Evolutionary conservation across 352 stramenopile species (phyloP), one percentile per base, ranked within the genome.

Genomic region (Paralagenidium karlingii): DNA sequence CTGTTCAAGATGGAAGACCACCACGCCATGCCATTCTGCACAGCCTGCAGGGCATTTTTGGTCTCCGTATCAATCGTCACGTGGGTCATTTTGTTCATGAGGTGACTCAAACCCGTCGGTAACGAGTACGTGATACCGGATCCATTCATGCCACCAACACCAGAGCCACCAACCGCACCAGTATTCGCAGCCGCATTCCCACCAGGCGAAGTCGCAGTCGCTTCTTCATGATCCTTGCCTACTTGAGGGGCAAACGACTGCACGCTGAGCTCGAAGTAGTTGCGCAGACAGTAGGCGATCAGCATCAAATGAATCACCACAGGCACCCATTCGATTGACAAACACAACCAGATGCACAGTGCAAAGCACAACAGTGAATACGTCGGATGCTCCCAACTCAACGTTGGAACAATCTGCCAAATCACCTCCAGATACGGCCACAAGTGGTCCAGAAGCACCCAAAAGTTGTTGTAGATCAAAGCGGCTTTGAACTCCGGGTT

Each of bases 31-130:
- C 86, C 87, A 57, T 90, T 90, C 49, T 90, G 76, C 40, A 90
- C 70, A 0, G 70, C 83, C 57, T 90, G 76, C 39, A 90, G 51
- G 43, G 76, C 84, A 25, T 66, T 64, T 51, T 85, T 83, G 19
- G 76, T 90, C 45, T 90, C 76, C 21, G 77, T 53, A 40, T 90
- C 73, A 22, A 86, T 82, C 18, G 70, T 90, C 20, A 90, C 73
- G 42, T 87, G 73, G 3, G 76, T 87, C 76, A 90, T 90, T 51
- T 90, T 90, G 65, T 90, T 86, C 70, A 86, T 90, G 33, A 90
- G 44, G 42, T 87, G 73, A 40, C 82, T 82, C 50, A 90, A 86
- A n/a, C 76, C 73, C 10, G 70, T 69, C 9, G 76, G 76, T 6
- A 90, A 52, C 27, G 77, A 82, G 53, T 87, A 90, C 55, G 85